Evolutionary conservation across 192 early-diverging fungal species (phyloP).

Genomic region (Coemansia sp.): DNA sequence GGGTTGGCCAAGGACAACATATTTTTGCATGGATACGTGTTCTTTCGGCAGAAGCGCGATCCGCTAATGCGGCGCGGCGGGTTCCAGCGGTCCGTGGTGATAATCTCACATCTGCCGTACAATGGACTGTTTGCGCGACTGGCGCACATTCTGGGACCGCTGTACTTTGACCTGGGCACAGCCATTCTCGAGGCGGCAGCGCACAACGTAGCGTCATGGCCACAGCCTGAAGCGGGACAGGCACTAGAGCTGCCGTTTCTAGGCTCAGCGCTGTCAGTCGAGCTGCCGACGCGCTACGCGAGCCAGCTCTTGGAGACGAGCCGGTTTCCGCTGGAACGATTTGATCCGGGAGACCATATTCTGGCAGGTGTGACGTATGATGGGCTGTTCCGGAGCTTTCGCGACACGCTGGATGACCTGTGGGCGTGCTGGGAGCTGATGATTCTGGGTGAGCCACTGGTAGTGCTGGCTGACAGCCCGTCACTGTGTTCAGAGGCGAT

Average conservation of each 20-base stretch:
- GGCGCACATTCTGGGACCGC: conserved; percentile 70
- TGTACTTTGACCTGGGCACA: conserved; percentile 75
- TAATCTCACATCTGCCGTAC: conserved; percentile 85
- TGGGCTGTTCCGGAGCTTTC: conserved; percentile 75
- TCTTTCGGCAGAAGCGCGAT: conserved; percentile 91
- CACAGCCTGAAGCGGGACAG: conserved; percentile 51
- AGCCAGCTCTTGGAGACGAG: conserved; percentile 73
- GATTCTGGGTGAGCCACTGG: conserved; percentile 83
- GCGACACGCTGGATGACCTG: conserved; percentile 71
- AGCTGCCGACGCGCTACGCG: conserved; percentile 62
- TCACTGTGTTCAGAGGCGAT: conserved; percentile 83
- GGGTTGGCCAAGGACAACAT: no score
- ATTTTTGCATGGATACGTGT: conserved; percentile 80
- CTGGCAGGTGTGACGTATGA: conserved; percentile 64
- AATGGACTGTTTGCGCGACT: conserved; percentile 81
- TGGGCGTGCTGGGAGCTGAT: conserved; percentile 96
- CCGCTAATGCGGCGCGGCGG: conserved; percentile 80
- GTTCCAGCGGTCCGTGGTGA: conserved; percentile 88
- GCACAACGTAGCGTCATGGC: conserved; percentile 76
- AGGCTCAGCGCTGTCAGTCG: conserved; percentile 64
- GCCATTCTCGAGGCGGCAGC: conserved; percentile 77
- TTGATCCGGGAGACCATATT: conserved; percentile 69
- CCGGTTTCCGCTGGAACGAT: conserved; percentile 63
- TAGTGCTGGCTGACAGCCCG: conserved; percentile 87
- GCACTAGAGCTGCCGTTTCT: conserved; percentile 73